Percentiles rank a stretch among this genome's conserved stretches.
phyloP scores from a whole-genome alignment of 805 yeast species.

The Saturnispora diversa region DNA sequence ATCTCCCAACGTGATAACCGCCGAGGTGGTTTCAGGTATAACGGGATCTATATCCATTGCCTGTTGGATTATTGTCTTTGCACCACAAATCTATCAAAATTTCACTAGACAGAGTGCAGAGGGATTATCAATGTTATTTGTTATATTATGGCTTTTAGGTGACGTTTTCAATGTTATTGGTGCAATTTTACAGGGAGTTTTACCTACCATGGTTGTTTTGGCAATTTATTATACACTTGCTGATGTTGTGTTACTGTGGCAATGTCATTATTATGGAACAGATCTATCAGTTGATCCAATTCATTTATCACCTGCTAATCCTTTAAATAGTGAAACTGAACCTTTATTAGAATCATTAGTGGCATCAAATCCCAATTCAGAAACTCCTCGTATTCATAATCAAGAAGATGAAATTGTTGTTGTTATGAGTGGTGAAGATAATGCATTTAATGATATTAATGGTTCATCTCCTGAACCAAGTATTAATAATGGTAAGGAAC shows the following conservation, averaged over 20 bases:
- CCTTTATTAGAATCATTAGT: slow-evolving; percentile 50
- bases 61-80: slow-evolving; percentile 96
- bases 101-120: slow-evolving; percentile 79
- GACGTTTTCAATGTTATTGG: slow-evolving; percentile 92
- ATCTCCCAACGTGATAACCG: slow-evolving; percentile 56
- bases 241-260: slow-evolving; percentile 74
- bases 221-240: slow-evolving; percentile 92
- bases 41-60: slow-evolving; percentile 87
- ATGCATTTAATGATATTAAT: slow-evolving; percentile 28
- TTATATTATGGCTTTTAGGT: slow-evolving; percentile 86
- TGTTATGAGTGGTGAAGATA: slow-evolving; percentile 32
- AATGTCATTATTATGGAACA: slow-evolving; percentile 73
- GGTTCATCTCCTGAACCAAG: slow-evolving; percentile 11
- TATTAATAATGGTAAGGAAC: slow-evolving; percentile 2
- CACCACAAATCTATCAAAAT: slow-evolving; percentile 93
- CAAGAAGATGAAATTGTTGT: slow-evolving; percentile 20
- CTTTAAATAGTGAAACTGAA: slow-evolving; percentile 57
- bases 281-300: slow-evolving; percentile 56
- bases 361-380: slow-evolving; percentile 36
- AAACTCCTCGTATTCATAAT: slow-evolving; percentile 12
- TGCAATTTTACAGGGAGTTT: slow-evolving; percentile 77
- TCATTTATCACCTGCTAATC: slow-evolving; percentile 85
- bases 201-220: slow-evolving; percentile 89
- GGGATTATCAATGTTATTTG: slow-evolving; percentile 80
- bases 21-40: slow-evolving; percentile 69